Evolutionary conservation across 140 eudicot species (phyloP), one percentile per base, ranked within the genome.

Genomic region (Bidens hawaiensis): DNA sequence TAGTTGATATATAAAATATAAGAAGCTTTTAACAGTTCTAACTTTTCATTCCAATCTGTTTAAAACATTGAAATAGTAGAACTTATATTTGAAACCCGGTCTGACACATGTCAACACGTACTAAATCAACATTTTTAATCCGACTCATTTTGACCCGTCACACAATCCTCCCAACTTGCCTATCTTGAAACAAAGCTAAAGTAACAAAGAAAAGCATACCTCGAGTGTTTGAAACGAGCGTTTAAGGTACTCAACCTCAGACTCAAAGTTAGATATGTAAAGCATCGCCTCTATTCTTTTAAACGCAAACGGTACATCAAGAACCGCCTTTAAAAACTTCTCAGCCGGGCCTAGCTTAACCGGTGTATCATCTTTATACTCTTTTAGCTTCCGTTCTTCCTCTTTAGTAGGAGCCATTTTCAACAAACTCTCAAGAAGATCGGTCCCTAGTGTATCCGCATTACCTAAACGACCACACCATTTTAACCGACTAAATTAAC

Each of bases 361-460:
- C 4, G 99, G 96, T 15, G 99, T 88, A 78, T 80, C 95, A 28
- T 93, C 99, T 59, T 88, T 80, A 69, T 85, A 79, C 59, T 83
- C 99, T 56, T 80, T 93, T 12, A 93, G 72, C 73, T 85, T 93
- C 17, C 95, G 77, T 56, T 93, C 99, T 72, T 93, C 99, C 64
- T 93, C 99, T 71, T 93, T 88, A 0, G 93, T 80, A 11, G 99
- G 99, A 41, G 99, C 95, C 99, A 93, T 93, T 75, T 88, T 93
- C 65, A 83, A 73, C 45, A 93, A 77, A 71, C 95, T 85, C 70
- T 93, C 99, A 68, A 93, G 97, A 70, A 93, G 95, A 57, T 93
- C 99, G n/a, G 99, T 83, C 22, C 99, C 96, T 1, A 88, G 90
- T 16, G 81, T 79, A 62, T 85, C 96, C 16, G 83, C 84, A 79